Conservation (phyloP, 73 alveolate species). For the Tetrahymena malaccensis region DNA sequence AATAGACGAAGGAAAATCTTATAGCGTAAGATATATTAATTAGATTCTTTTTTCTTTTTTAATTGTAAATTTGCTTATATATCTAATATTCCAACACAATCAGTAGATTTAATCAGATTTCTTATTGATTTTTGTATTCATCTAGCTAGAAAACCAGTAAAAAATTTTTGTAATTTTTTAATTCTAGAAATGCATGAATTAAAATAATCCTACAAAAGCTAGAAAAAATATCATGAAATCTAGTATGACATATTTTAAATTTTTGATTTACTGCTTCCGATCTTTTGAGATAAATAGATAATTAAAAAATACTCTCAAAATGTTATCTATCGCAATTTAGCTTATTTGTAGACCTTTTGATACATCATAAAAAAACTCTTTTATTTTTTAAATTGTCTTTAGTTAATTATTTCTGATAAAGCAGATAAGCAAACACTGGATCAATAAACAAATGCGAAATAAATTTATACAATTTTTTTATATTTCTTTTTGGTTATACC, state of each 20-base stretch:
- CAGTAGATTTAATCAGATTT: neutral
- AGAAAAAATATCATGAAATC: neutral
- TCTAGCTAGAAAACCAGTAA: neutral
- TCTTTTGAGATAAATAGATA: neutral
- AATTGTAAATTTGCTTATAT: neutral
- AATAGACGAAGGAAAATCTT: neutral
- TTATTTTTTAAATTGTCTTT: too few species aligned
- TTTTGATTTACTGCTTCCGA: too few species aligned
- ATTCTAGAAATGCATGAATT: neutral
- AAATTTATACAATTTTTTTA: too few species aligned
- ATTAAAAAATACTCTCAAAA: neutral
- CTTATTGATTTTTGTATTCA: neutral
- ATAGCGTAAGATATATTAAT: neutral
- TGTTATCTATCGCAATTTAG: neutral
- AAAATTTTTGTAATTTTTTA: neutral
- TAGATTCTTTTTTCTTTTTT: neutral
- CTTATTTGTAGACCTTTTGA: neutral
- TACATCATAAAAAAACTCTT: neutral
- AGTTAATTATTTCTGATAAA: neutral
- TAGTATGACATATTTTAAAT: neutral
- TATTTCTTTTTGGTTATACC: neutral
- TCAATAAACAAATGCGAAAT: neutral
- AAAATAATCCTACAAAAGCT: neutral
- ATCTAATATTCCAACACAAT: neutral
- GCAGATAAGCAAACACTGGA: neutral